Evolutionary conservation across 2,329 filamentous ascomycete genomes (phyloP), one percentile per base, ranked within the genome.

Genomic region (Pseudogymnoascus sp.): DNA sequence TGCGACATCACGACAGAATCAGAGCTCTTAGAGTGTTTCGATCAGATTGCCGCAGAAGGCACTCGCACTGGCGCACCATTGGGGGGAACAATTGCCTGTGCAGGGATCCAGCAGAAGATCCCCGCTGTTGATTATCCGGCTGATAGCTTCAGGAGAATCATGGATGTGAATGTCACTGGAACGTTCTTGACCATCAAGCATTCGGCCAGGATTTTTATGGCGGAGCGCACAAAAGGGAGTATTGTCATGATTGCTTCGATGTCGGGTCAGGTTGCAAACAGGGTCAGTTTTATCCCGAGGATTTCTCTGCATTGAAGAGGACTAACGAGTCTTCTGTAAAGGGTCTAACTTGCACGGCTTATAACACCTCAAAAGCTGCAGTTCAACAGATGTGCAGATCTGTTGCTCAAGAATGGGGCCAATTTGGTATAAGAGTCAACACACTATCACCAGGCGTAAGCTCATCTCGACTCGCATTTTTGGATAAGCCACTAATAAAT

Each of bases 131-230:
- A 80, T 8, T 81, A 80, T 62, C 75, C 77, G 3, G 71, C 75
- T 25, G 72, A 86, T 72, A 83, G 84, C 71, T 90, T 85, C 76
- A 78, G 84, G 67, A 81, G 85, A 74, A 85, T 91, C 73, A 79
- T 91, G 69, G 78, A 86, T 69, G 83, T 89, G 67, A 89, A 92
- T 75, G 78, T 89, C 71, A 88, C 81, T 23, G 88, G 88, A n/a
- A 84, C 82, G 25, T 87, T 86, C 74, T 79, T 87, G 73, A 89
- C 86, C 70, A 87, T 87, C 64, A 87, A 89, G 76, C 85, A 86
- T 64, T 83, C 87, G 23, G 88, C 87, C 56, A 79, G 83, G 65
- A 82, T 87, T 47, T 70, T 82, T 66, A 74, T 77, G 23, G 73
- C 75, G 60, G 75, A 73, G 59, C 73, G 75, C 5, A 75, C 70